A percentile compares a stretch with the other conserved stretches of the same genome.
phyloP scores from a whole-genome alignment of 257 asterid species.

The Jacaranda mimosifolia region DNA sequence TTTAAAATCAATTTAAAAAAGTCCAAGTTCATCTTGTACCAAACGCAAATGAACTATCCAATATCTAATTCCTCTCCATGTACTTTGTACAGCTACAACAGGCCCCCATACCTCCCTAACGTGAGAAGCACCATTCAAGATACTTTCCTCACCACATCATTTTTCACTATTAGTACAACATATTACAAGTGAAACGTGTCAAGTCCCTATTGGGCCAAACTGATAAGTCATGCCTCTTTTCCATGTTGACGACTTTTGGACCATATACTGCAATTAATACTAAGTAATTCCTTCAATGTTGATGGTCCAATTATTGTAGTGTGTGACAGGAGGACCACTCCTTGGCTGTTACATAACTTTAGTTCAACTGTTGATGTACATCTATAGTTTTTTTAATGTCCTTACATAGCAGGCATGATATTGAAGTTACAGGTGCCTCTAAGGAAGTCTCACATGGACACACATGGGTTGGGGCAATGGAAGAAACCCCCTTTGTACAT shows the following conservation, averaged over 20 bases:
- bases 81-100: not conserved
- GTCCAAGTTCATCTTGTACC: not conserved
- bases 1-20: not conserved
- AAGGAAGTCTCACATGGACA: constrained; percentile 34
- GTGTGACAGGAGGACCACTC: constrained; percentile 40
- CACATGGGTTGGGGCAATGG: constrained; percentile 26
- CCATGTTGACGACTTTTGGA: constrained; percentile 34
- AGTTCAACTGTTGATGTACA: constrained; percentile 6
- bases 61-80: not conserved
- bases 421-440: constrained; percentile 29
- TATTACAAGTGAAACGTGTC: constrained; percentile 24
- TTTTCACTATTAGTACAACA: not conserved
- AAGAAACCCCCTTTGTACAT: not conserved
- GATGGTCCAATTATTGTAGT: constrained; percentile 25
- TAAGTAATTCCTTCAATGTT: not conserved
- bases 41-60: not conserved
- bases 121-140: constrained; percentile 41
- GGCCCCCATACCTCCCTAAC: constrained; percentile 33
- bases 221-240: constrained; percentile 10
- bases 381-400: not conserved
- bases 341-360: constrained; percentile 26
- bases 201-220: constrained; percentile 33
- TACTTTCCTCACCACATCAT: not conserved
- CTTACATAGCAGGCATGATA: not conserved
- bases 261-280: constrained; percentile 36